These are phyloP conservation scores for Tricharina praecox DNA, from an alignment of 495 filamentous ascomycete species.

Conservation along the genomic window DNA sequence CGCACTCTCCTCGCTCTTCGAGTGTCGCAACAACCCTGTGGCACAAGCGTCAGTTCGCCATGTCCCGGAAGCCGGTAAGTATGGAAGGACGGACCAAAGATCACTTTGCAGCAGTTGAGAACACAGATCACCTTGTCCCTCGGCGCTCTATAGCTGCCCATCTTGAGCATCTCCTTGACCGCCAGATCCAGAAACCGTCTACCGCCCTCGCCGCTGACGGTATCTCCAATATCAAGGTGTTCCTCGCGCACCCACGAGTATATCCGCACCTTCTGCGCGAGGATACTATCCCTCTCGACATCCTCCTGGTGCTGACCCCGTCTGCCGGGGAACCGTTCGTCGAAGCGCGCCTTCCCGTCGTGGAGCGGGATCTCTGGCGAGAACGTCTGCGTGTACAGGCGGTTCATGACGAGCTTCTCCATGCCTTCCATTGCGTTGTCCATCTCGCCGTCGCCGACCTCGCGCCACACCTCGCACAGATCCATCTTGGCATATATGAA, in stretches of 20 bases:
- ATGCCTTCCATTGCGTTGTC: conserved; percentile 97
- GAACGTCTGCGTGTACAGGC: conserved; percentile 90
- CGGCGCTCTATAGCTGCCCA: conserved; percentile 86
- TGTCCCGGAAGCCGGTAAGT: too few relatives aligned
- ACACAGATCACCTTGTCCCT: conserved; percentile 97
- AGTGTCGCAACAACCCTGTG: conserved; percentile 67
- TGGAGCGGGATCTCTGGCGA: conserved; percentile 63
- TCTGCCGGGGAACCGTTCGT: conserved; percentile 59
- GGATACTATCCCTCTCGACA: conserved; percentile 84
- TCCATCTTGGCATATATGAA: conserved; percentile 99
- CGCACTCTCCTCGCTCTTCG: conserved; percentile 82
- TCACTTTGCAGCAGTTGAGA: conserved; percentile 97
- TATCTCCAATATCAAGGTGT: conserved; percentile 67
- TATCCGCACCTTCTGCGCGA: conserved; percentile 89
- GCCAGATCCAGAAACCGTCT: conserved; percentile 74
- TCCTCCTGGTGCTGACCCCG: conserved; percentile 96
- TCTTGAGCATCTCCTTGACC: conserved; percentile 83
- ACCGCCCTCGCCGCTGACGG: conserved; percentile 64
- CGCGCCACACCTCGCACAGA: conserved; percentile 92
- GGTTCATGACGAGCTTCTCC: conserved; percentile 99
- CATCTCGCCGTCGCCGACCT: conserved; percentile 90
- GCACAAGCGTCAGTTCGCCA: not conserved
- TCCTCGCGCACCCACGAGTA: conserved; percentile 90
- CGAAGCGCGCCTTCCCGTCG: conserved; percentile 41
- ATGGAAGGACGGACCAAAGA: conserved; percentile 63